Evolutionary conservation across 1,139 yeast genomes (phyloP).

Genomic region (Kazachstania sp.): DNA sequence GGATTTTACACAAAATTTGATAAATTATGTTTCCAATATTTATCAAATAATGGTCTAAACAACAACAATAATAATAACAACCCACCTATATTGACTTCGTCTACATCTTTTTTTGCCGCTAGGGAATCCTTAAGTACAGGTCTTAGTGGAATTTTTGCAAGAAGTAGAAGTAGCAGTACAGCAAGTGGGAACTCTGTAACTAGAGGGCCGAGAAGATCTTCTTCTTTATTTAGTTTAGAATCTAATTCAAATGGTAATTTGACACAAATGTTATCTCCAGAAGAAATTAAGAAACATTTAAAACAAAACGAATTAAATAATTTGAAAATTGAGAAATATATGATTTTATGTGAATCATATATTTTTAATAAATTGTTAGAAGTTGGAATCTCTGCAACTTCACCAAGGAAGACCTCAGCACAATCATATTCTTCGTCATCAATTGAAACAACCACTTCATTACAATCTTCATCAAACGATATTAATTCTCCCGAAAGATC

Average conservation of each 20-base stretch:
- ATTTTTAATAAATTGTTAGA: slow-evolving; percentile 24
- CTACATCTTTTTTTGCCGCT: slow-evolving; percentile 15
- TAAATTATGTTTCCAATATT: slow-evolving; percentile 22
- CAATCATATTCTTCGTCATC: neutral
- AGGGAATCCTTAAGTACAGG: slow-evolving; percentile 29
- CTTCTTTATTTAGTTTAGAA: slow-evolving; percentile 25
- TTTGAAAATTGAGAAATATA: slow-evolving; percentile 22
- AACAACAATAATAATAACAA: too few species aligned
- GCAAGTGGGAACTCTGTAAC: slow-evolving; percentile 9
- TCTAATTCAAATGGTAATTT: slow-evolving; percentile 14
- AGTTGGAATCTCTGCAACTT: slow-evolving; percentile 28
- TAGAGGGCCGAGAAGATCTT: slow-evolving; percentile 22
- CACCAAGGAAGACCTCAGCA: slow-evolving; percentile 1
- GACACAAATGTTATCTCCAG: slow-evolving; percentile 24
- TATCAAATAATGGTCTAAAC: slow-evolving; percentile 7
- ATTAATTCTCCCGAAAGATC: neutral
- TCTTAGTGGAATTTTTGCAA: slow-evolving; percentile 28
- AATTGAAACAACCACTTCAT: neutral
- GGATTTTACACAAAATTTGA: slow-evolving; percentile 38
- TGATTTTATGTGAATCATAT: slow-evolving; percentile 27
- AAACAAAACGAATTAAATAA: slow-evolving; percentile 20
- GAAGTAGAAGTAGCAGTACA: slow-evolving; percentile 29
- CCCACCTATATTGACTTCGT: neutral
- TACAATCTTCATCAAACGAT: neutral
- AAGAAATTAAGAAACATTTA: slow-evolving; percentile 24